Evolutionary conservation across 176 grass and related monocot genomes (phyloP).

Genomic region (Avena eriantha): DNA sequence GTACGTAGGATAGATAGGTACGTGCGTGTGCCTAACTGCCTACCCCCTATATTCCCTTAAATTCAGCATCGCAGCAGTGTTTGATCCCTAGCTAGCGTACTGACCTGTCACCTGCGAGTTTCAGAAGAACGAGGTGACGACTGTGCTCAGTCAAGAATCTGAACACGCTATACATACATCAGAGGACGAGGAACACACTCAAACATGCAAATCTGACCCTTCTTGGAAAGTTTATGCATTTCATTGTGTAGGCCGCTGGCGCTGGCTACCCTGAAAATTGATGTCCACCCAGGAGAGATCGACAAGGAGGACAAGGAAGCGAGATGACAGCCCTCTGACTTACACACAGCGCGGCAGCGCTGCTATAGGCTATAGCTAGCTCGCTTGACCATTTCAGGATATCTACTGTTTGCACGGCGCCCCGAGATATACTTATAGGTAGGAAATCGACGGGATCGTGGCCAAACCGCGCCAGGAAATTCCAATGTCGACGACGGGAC

Average conservation of each 20-base stretch:
- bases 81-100: not conserved
- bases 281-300: not conserved
- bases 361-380: not conserved
- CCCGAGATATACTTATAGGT: not conserved
- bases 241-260: not conserved
- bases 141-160: not conserved
- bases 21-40: no score
- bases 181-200: not conserved
- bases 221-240: no score
- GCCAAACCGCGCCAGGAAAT: constrained; percentile 19
- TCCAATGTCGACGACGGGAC: not conserved
- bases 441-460: not conserved
- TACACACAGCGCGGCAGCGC: constrained; percentile 18
- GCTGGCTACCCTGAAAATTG: not conserved
- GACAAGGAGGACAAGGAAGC: constrained; percentile 24
- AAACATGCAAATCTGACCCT: no score
- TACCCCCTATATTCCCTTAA: not conserved
- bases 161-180: not conserved
- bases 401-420: not conserved
- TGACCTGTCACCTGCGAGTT: not conserved
- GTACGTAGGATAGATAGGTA: not conserved
- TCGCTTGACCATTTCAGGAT: not conserved
- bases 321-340: constrained; percentile 45
- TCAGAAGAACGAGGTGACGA: not conserved
- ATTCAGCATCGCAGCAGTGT: constrained; percentile 16